Base-by-base conservation (phyloP, 345 rosid genomes). In the Eutrema yunnanense region DNA sequence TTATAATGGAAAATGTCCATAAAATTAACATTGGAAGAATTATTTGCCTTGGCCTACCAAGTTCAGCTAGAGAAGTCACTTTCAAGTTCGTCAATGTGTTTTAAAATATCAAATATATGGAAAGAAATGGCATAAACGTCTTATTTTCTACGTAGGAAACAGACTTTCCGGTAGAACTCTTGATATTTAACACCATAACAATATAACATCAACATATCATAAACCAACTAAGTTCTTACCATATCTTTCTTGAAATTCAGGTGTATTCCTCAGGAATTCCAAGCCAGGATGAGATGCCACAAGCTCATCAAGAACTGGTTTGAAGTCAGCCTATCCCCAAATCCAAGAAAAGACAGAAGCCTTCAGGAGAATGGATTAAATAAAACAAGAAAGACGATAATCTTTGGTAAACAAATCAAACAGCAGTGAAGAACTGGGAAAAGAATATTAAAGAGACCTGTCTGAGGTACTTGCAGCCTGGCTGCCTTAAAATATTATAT, bases 161-260 rank as follows among this genome's bases (percentile, higher is more conserved):
- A 59, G 37, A 47, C 29, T 10, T 26, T 46, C 19, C n/a, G 2
- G 27, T 42, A 67, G 36, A 74, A 27, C 30, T 50, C 60, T 42
- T 22, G 16, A 38, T 22, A 19, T 65, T 61, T 42, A 34, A 32
- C 56, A 58, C 57, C 42, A 54, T 54, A 30, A 16, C 16, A 16
- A 16, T 16, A 0, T 16, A 16, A 62, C 9, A 29, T 38, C 59
- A 65, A 68, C 38, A 8, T 53, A 14, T 40, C 38, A 62, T 12
- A n/a, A 19, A 32, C 16, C 56, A 52, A 68, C 41, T 6, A 22
- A 61, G 54, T 65, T 80, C 67, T 49, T 74, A 91, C 98, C 93
- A 75, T 94, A 94, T 91, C 92, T 84, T 77, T 94, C 93, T 82
- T 88, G 97, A 78, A 87, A 88, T 77, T 91, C 96, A 62, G 96